phyloP scores from a whole-genome alignment of 2,329 filamentous ascomycete species.

The Catunica adiposa region DNA sequence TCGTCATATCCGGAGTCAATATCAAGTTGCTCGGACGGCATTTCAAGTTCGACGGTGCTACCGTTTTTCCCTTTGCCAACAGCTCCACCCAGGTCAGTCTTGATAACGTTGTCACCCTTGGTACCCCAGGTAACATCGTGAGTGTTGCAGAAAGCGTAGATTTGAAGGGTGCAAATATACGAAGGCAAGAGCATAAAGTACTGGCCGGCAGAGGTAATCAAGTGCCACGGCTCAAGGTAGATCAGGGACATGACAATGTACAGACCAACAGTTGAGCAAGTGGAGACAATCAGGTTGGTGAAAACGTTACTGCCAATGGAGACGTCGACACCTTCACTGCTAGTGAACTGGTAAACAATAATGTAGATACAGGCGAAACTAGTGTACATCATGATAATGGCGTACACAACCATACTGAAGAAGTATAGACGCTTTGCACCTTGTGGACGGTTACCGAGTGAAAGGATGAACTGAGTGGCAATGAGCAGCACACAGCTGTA shows the following conservation, averaged over 20 bases:
- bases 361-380: constrained; percentile 82
- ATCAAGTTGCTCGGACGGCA: constrained; percentile 94
- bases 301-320: constrained; percentile 73
- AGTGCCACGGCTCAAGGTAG: constrained; percentile 97
- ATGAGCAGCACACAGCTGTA: constrained; percentile 81
- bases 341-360: constrained; percentile 61
- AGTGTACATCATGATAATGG: constrained; percentile 89
- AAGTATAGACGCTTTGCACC: constrained; percentile 86
- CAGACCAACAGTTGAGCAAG: constrained; percentile 74
- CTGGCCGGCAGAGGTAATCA: constrained; percentile 81
- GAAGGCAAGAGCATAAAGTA: constrained; percentile 85
- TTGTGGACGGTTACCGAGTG: constrained; percentile 89
- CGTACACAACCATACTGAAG: constrained; percentile 74
- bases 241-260: constrained; percentile 95
- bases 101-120: constrained; percentile 91
- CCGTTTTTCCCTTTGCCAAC: constrained; percentile 45
- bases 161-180: constrained; percentile 94
- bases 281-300: constrained; percentile 83
- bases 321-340: constrained; percentile 31
- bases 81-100: constrained; percentile 81
- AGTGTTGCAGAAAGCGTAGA: constrained; percentile 99
- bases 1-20: constrained; percentile 97
- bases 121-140: constrained; percentile 99
- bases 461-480: constrained; percentile 87
- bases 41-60: constrained; percentile 80